Evolutionary conservation across 805 yeast genomes (phyloP).

Genomic region (Candida berthetii): DNA sequence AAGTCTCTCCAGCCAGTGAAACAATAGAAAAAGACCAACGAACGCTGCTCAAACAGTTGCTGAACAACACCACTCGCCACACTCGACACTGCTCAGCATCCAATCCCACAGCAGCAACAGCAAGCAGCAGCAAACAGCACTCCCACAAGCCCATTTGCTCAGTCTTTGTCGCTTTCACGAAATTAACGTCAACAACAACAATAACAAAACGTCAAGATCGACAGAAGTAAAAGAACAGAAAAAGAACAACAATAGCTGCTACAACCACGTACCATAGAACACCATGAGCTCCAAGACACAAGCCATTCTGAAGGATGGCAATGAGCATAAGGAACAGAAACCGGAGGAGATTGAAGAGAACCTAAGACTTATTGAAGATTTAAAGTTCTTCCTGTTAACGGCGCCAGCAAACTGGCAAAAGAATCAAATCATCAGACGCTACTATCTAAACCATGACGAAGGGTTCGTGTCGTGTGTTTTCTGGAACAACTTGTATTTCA

Average conservation of each 20-base stretch:
- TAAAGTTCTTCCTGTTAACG: conserved; percentile 81
- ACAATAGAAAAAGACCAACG: no score
- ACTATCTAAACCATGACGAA: conserved; percentile 80
- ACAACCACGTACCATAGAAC: not conserved
- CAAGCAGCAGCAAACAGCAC: no score
- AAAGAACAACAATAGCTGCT: not conserved
- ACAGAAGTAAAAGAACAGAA: no score
- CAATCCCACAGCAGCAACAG: no score
- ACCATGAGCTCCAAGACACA: not conserved
- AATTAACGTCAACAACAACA: no score
- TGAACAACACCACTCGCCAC: no score
- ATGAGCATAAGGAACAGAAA: conserved; percentile 4
- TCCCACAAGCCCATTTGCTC: no score
- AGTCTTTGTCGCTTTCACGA: no score
- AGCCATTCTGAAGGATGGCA: not conserved
- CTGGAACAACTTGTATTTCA: conserved; percentile 85
- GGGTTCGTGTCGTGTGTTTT: conserved; percentile 89
- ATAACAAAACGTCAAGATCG: no score
- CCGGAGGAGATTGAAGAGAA: conserved; percentile 39
- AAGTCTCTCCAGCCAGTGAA: not conserved
- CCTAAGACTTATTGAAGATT: conserved; percentile 60
- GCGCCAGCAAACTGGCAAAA: conserved; percentile 96
- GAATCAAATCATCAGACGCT: conserved; percentile 80
- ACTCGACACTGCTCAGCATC: no score
- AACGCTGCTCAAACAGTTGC: not conserved